phyloP scores from a whole-genome alignment of 1,139 yeast genomes.

The Suhomyces taliae region DNA sequence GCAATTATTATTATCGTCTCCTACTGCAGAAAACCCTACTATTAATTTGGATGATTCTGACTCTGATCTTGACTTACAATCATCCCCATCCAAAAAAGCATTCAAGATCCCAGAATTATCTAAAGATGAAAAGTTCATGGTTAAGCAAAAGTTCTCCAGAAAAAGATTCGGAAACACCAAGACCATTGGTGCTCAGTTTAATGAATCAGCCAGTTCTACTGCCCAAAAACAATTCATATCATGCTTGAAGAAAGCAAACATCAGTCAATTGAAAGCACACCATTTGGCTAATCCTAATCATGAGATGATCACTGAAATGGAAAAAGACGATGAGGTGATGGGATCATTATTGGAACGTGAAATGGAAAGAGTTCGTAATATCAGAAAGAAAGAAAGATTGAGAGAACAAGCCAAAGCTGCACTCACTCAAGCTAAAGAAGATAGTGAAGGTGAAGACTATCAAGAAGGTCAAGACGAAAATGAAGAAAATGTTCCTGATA shows the following conservation, averaged over 20 bases:
- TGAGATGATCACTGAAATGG: slow-evolving; percentile 34
- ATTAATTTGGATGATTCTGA: slow-evolving; percentile 31
- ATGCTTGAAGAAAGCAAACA: slow-evolving; percentile 35
- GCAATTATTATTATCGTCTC: slow-evolving; percentile 26
- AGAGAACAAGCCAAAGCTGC: slow-evolving; percentile 40
- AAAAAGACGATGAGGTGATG: slow-evolving; percentile 45
- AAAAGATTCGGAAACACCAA: slow-evolving; percentile 15
- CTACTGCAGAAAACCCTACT: slow-evolving; percentile 10
- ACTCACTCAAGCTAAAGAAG: slow-evolving; percentile 15
- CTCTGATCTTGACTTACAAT: slow-evolving; percentile 15
- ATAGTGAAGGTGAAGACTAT: slow-evolving; percentile 19
- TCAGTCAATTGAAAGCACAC: slow-evolving; percentile 33
- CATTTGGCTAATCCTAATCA: slow-evolving; percentile 30
- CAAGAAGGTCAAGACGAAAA: slow-evolving; percentile 19
- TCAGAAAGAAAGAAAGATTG: slow-evolving; percentile 51
- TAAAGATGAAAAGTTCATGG: slow-evolving; percentile 35
- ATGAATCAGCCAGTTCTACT: slow-evolving; percentile 3
- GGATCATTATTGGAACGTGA: slow-evolving; percentile 61
- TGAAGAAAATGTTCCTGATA: slow-evolving; percentile 19
- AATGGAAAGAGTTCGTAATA: slow-evolving; percentile 51
- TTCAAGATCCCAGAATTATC: slow-evolving; percentile 38
- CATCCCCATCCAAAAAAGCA: slow-evolving; percentile 11
- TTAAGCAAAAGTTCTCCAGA: slow-evolving; percentile 38
- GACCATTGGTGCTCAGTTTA: background rate
- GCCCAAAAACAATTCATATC: slow-evolving; percentile 9